Conservation (phyloP, 2,329 filamentous ascomycete genomes). For the Trichocomaceae sp. region DNA sequence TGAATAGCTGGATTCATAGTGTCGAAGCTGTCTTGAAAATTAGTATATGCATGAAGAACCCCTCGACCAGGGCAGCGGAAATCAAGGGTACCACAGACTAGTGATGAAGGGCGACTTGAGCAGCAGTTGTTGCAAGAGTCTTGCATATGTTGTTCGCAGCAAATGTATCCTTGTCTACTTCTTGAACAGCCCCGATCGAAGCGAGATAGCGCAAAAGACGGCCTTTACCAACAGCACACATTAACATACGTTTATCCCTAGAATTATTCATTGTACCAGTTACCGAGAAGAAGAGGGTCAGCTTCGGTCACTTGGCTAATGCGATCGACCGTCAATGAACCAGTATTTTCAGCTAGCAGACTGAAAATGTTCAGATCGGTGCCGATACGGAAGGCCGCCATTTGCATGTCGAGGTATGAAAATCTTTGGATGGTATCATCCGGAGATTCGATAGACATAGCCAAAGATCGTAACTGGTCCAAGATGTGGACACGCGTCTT, state of each 20-base stretch:
- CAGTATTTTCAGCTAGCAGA: constrained; percentile 9
- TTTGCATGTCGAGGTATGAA: constrained; percentile 14
- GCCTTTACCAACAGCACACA: constrained; percentile 3
- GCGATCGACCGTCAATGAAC: constrained; percentile 14
- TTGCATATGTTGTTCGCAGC: constrained; percentile 15
- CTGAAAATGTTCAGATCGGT: constrained; percentile 19
- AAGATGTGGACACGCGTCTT: constrained; percentile 2
- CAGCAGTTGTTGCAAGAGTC: not conserved
- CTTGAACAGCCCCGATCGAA: constrained; percentile 15
- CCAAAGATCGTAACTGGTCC: not conserved
- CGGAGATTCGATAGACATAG: constrained; percentile 1
- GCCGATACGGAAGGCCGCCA: constrained; percentile 15
- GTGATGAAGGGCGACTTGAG: constrained; percentile 2
- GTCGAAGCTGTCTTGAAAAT: not conserved
- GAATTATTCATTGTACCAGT: too few species aligned
- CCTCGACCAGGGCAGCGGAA: not conserved
- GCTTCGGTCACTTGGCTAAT: constrained; percentile 10
- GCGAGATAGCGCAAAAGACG: constrained; percentile 22
- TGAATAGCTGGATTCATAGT: not conserved
- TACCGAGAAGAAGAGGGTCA: constrained; percentile 1
- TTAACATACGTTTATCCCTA: not conserved
- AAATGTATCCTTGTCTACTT: constrained; percentile 16
- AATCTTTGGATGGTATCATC: constrained; percentile 1
- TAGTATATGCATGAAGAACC: not conserved
- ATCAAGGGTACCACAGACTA: not conserved